Percentiles rank a stretch among this genome's conserved stretches.
Conservation (phyloP, 306 rosid species). For the Cucurbita argyrosperma region DNA sequence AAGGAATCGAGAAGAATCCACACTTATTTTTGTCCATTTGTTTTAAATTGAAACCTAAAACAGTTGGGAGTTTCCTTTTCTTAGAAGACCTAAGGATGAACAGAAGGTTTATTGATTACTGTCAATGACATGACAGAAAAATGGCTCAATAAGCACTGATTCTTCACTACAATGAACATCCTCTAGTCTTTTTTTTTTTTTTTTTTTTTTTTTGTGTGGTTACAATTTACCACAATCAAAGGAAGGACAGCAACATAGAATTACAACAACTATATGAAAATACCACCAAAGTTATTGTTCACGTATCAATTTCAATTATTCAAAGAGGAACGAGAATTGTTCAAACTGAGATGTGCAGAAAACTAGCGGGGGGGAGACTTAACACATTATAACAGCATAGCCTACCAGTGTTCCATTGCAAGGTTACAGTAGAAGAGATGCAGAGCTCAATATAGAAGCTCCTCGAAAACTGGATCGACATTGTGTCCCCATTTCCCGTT, state of each 20-base stretch:
- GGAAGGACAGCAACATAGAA: background rate
- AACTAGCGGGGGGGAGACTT: constrained; percentile 9
- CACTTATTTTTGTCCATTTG: background rate
- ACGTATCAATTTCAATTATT: background rate
- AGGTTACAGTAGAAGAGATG: constrained; percentile 9
- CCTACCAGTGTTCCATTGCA: constrained; percentile 15
- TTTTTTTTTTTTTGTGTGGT: background rate
- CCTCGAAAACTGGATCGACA: constrained; percentile 80
- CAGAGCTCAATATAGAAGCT: constrained; percentile 60
- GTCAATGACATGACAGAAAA: background rate
- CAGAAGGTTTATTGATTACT: background rate
- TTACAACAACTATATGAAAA: background rate
- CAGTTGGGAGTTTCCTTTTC: background rate
- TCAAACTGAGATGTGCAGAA: background rate
- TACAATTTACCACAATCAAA: background rate
- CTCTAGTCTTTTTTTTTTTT: background rate
- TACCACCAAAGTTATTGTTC: background rate
- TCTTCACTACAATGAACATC: background rate
- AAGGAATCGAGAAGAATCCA: background rate
- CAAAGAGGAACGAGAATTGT: background rate
- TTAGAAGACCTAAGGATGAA: background rate
- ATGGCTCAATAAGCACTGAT: background rate
- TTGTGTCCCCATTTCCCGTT: constrained; percentile 71
- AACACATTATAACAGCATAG: background rate
- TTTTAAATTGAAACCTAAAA: background rate